Conservation (phyloP, 805 yeast species). For the Saccharomycopsis selenospora region DNA sequence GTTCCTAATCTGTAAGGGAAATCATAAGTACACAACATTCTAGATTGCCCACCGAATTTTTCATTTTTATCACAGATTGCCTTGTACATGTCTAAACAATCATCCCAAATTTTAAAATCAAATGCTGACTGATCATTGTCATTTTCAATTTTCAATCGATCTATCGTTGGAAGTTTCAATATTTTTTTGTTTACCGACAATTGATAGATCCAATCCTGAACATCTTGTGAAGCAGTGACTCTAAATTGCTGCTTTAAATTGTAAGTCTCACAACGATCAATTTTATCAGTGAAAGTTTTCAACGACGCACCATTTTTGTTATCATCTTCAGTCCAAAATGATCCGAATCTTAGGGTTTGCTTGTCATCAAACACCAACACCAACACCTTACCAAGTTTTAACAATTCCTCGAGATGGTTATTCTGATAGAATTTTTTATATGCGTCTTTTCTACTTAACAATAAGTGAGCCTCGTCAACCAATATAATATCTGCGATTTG, state of each 20-base stretch:
- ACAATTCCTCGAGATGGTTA: slow-evolving; percentile 36
- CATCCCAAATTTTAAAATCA: slow-evolving; percentile 35
- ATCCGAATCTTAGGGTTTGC: slow-evolving; percentile 40
- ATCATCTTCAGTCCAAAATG: slow-evolving; percentile 34
- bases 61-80: slow-evolving; percentile 28
- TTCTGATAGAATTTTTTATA: slow-evolving; percentile 38
- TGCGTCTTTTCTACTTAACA: slow-evolving; percentile 38
- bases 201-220: slow-evolving; percentile 34
- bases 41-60: slow-evolving; percentile 32
- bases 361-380: slow-evolving; percentile 40
- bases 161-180: slow-evolving; percentile 29
- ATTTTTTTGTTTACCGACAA: slow-evolving; percentile 32
- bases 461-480: slow-evolving; percentile 40
- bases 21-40: slow-evolving; percentile 39
- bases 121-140: slow-evolving; percentile 18
- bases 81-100: slow-evolving; percentile 37
- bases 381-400: slow-evolving; percentile 33
- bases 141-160: slow-evolving; percentile 4
- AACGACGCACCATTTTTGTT: slow-evolving; percentile 33
- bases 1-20: slow-evolving; percentile 40
- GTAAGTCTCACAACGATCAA: slow-evolving; percentile 22
- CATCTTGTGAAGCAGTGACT: slow-evolving; percentile 34
- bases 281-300: slow-evolving; percentile 12
- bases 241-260: slow-evolving; percentile 35
- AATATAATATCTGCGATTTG: slow-evolving; percentile 33